phyloP scores from a whole-genome alignment of 192 early-diverging fungal genomes.

The Rhizophlyctis rosea region DNA sequence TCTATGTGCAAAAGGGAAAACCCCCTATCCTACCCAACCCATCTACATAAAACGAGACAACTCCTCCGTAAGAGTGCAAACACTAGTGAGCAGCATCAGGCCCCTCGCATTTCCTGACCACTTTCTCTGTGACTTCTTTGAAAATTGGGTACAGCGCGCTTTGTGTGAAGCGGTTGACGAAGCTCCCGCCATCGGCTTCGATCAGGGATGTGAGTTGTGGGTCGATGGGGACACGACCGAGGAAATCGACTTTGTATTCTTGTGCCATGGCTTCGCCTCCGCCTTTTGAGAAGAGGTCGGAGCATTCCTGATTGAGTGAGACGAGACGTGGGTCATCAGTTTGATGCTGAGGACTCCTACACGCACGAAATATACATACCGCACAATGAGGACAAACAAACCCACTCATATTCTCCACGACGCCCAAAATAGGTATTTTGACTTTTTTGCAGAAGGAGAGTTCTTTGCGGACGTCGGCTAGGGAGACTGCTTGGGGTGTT shows the following conservation, averaged over 20 bases:
- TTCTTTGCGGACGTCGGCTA: slow-evolving; percentile 93
- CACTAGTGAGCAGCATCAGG: too few relatives aligned
- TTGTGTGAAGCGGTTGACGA: slow-evolving; percentile 17
- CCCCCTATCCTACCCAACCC: too few relatives aligned
- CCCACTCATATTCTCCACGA: slow-evolving; percentile 97
- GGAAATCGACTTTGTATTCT: slow-evolving; percentile 37
- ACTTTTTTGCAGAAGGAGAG: slow-evolving; percentile 94
- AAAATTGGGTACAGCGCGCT: slow-evolving; percentile 23
- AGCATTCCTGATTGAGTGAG: slow-evolving; percentile 36
- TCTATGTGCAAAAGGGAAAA: too few relatives aligned
- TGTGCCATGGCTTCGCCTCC: slow-evolving; percentile 46
- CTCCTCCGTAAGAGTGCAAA: too few relatives aligned
- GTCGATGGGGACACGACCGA: slow-evolving; percentile 52
- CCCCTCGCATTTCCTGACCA: slow-evolving; percentile 19
- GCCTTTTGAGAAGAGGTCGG: slow-evolving; percentile 50
- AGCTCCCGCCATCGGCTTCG: slow-evolving; percentile 32
- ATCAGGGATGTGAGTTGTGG: slow-evolving; percentile 42
- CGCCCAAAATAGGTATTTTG: slow-evolving; percentile 80
- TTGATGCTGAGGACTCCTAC: neutral
- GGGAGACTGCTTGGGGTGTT: slow-evolving; percentile 74
- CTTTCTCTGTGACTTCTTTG: slow-evolving; percentile 18
- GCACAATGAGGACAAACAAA: slow-evolving; percentile 92
- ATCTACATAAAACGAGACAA: too few relatives aligned
- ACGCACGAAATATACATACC: slow-evolving; percentile 19
- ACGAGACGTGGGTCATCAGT: neutral